phyloP scores from a whole-genome alignment of 495 filamentous ascomycete genomes.

The Xylaria bambusicola region DNA sequence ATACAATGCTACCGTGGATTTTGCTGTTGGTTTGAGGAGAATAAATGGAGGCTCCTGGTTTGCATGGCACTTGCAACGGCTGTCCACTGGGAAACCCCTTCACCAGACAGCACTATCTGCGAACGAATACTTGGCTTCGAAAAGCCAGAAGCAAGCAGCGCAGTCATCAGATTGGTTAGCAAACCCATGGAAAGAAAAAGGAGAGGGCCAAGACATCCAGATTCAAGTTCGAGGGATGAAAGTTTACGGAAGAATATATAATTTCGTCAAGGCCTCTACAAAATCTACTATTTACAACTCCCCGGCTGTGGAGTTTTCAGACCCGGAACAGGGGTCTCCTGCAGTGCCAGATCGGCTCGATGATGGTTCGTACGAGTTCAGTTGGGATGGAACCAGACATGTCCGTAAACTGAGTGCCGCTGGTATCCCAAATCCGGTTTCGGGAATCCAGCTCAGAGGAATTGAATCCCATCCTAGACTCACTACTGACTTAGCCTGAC shows the following conservation, averaged over 20 bases:
- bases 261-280: constrained; percentile 3
- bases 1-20: neutral
- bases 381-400: too few relatives aligned
- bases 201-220: neutral
- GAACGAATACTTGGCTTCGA: neutral
- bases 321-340: too few relatives aligned
- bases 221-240: neutral
- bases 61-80: constrained; percentile 3
- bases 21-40: constrained; percentile 1
- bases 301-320: too few relatives aligned
- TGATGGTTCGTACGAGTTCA: too few relatives aligned
- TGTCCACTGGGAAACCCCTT: neutral
- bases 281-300: too few relatives aligned
- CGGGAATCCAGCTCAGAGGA: too few relatives aligned
- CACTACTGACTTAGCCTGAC: neutral
- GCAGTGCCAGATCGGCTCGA: too few relatives aligned
- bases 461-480: too few relatives aligned
- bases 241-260: neutral
- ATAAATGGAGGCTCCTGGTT: neutral
- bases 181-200: neutral
- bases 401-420: too few relatives aligned
- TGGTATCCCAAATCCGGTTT: too few relatives aligned
- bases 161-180: neutral
- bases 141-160: neutral
- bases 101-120: neutral